Evolutionary conservation across 2,329 filamentous ascomycete species (phyloP), one percentile per base, ranked within the genome.

Genomic region (Pseudogymnoascus sp.): DNA sequence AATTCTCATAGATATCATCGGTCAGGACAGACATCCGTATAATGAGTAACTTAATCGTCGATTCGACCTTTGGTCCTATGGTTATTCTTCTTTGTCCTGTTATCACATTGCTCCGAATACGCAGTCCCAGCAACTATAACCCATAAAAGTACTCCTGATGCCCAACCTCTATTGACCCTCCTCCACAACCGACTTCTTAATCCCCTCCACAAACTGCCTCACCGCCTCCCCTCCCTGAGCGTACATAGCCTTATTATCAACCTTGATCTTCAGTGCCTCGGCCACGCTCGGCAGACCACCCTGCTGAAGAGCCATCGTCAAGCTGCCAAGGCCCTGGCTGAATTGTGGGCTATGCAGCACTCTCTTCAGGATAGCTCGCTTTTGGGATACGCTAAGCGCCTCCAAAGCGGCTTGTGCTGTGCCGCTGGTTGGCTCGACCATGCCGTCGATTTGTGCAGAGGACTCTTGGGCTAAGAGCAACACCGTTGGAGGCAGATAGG

Each of bases 301-400:
- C 67, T 97, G 92, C 61, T 91, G 81, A 60, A 99, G 77, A 10
- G 94, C 94, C 73, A 91, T 84, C 0, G 91, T 96, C 66, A 99
- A 75, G 70, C 88, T 94, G 0, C 84, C 83, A 37, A 96, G 75
- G 65, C 90, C 92, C 72, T 97, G 94, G 62, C 84, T 83, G 69
- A 99, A 91, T 70, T 99, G 94, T 15, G 94, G 92, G 65, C 89
- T 95, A 64, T 89, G 83, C 12, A 97, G 75, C 6, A 97, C 91
- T 69, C 86, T 87, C 71, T 85, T 86, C 41, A 99, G 74, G 10
- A 97, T 81, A 19, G 81, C 78, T 69, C 88, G 90, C 78, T 97
- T 97, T 71, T 94, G 86, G 2, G 80, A 79, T 6, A 86, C 72
- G 59, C 82, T 86, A 67, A 96, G 79, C 5, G 88, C 85, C 62